phyloP scores from a whole-genome alignment of 768 basidiomycete species.

The Boletus reticulatus region DNA sequence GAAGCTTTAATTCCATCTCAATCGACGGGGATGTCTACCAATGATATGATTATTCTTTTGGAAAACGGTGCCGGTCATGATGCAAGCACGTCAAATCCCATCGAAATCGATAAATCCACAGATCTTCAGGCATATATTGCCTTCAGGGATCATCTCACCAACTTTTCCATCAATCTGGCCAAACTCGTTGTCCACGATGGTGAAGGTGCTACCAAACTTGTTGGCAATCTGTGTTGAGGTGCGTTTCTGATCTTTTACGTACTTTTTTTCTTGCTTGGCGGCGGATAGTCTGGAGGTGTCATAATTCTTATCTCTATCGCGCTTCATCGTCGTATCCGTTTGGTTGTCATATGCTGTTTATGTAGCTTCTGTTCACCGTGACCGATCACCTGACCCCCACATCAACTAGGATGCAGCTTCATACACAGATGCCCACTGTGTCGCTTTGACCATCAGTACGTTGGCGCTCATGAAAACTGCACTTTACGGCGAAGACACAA shows the following conservation, averaged over 20 bases:
- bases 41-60: constrained; percentile 87
- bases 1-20: constrained; percentile 95
- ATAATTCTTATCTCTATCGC: background rate
- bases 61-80: constrained; percentile 85
- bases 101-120: constrained; percentile 67
- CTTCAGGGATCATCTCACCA: constrained; percentile 81
- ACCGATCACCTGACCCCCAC: constrained; percentile 8
- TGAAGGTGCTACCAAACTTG: constrained; percentile 98
- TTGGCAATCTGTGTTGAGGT: constrained; percentile 90
- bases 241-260: constrained; percentile 21
- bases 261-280: background rate
- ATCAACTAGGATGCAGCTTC: constrained; percentile 65
- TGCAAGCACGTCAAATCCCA: constrained; percentile 30
- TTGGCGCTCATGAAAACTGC: constrained; percentile 96
- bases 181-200: constrained; percentile 96
- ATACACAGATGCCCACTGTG: constrained; percentile 80
- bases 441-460: constrained; percentile 89
- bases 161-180: constrained; percentile 88
- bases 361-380: background rate
- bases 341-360: background rate
- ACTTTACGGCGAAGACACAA: constrained; percentile 93
- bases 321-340: background rate
- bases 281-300: background rate
- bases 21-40: constrained; percentile 99
- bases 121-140: constrained; percentile 59